A percentile compares a stretch with the other conserved stretches of the same genome.
These are phyloP conservation scores for Camillea tinctor DNA, from an alignment of 2,329 filamentous ascomycete species.

Conservation along the genomic window DNA sequence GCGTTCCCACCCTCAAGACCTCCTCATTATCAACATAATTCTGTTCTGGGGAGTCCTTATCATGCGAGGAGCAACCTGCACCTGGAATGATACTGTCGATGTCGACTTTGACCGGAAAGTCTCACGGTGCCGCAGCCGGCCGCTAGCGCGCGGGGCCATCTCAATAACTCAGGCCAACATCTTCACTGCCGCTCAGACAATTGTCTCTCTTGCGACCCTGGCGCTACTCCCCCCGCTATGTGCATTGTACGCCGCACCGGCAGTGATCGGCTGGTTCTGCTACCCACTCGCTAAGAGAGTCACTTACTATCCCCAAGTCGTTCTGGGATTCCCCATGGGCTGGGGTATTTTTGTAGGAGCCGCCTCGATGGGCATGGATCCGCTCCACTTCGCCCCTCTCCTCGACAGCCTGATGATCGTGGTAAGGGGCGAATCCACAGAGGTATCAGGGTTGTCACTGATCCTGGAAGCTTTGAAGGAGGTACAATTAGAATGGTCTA, in stretches of 20 bases:
- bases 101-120: slow-evolving; percentile 51
- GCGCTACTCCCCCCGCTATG: slow-evolving; percentile 20
- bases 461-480: neutral
- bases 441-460: neutral
- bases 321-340: slow-evolving; percentile 48
- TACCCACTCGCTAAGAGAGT: slow-evolving; percentile 52
- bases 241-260: slow-evolving; percentile 1
- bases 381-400: slow-evolving; percentile 45
- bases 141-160: slow-evolving; percentile 48
- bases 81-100: slow-evolving; percentile 56
- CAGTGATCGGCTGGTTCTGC: slow-evolving; percentile 40
- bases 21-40: neutral
- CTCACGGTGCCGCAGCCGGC: slow-evolving; percentile 47
- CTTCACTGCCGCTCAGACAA: slow-evolving; percentile 40
- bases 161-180: slow-evolving; percentile 29
- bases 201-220: no score
- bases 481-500: neutral
- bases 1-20: neutral
- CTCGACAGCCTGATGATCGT: no score
- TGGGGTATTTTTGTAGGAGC: slow-evolving; percentile 45
- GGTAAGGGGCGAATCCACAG: no score
- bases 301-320: slow-evolving; percentile 50
- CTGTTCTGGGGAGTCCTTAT: slow-evolving; percentile 43
- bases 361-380: slow-evolving; percentile 35
- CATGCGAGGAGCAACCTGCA: slow-evolving; percentile 49